These are phyloP conservation scores for Leccinum huronense DNA, from an alignment of 1,284 basidiomycete species.

Conservation along the genomic window DNA sequence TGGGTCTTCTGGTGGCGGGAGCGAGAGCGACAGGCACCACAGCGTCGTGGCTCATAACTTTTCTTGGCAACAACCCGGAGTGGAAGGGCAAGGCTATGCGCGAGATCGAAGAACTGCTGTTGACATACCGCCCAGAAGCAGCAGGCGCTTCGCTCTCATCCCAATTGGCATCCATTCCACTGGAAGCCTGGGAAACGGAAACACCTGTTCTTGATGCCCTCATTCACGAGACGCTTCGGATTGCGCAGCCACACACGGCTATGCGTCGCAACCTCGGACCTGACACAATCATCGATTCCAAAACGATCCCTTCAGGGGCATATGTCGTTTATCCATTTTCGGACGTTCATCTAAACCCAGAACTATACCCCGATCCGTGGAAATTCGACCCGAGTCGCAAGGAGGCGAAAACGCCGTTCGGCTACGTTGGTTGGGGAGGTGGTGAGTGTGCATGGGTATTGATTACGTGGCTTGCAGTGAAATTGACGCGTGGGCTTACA, in stretches of 20 bases:
- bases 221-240: constrained; percentile 69
- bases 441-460: constrained; percentile 44
- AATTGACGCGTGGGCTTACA: constrained; percentile 33
- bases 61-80: constrained; percentile 59
- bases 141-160: constrained; percentile 40
- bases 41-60: constrained; percentile 72
- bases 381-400: constrained; percentile 63
- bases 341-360: constrained; percentile 68
- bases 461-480: constrained; percentile 22
- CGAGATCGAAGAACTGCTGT: constrained; percentile 63
- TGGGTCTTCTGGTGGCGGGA: constrained; percentile 72
- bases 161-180: constrained; percentile 55
- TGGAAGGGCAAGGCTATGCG: constrained; percentile 57
- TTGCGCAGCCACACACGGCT: constrained; percentile 74
- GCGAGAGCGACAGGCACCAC: constrained; percentile 73
- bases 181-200: constrained; percentile 65
- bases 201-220: constrained; percentile 68
- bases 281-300: constrained; percentile 61
- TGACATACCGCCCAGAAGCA: constrained; percentile 38
- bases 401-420: constrained; percentile 50
- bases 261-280: constrained; percentile 74
- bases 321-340: constrained; percentile 76
- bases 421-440: constrained; percentile 74
- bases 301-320: constrained; percentile 63
- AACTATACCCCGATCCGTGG: constrained; percentile 71